phyloP scores from a whole-genome alignment of 441 rosid species.

The Euphorbia schlechtendalii region DNA sequence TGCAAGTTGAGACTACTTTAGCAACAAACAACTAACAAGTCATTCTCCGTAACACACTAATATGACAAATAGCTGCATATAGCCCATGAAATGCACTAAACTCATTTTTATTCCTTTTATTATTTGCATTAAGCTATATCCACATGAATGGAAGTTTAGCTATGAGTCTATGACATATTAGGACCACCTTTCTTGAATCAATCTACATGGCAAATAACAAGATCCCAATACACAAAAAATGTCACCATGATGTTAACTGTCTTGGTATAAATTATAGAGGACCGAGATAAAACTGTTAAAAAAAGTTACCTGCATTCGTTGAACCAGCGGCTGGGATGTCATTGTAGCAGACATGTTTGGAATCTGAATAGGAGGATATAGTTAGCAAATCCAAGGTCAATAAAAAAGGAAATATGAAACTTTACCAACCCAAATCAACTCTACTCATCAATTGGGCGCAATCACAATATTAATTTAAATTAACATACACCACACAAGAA shows the following conservation, averaged over 20 bases:
- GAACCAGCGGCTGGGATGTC: conserved; percentile 61
- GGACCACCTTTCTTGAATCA: background rate
- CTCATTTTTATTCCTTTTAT: background rate
- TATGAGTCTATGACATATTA: background rate
- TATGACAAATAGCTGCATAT: background rate
- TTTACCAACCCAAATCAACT: too few relatives aligned
- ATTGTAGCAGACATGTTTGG: conserved; percentile 78
- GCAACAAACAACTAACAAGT: background rate
- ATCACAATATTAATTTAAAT: background rate
- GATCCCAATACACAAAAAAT: background rate
- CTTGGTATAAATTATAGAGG: conserved; percentile 3
- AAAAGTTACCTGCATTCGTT: conserved; percentile 68
- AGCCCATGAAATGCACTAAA: background rate
- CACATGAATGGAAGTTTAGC: conserved; percentile 2
- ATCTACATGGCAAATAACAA: background rate
- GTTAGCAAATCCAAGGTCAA: conserved; percentile 13
- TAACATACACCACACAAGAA: background rate
- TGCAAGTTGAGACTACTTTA: background rate
- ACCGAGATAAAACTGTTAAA: background rate
- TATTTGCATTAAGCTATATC: background rate
- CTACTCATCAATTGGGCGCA: background rate
- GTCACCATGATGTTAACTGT: background rate
- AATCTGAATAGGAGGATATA: conserved; percentile 36
- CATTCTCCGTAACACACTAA: background rate
- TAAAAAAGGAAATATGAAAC: too few relatives aligned